A percentile compares a stretch with the other conserved stretches of the same genome.
Conservation (phyloP, 768 basidiomycete genomes). For the Dacryopinax spathularia region DNA sequence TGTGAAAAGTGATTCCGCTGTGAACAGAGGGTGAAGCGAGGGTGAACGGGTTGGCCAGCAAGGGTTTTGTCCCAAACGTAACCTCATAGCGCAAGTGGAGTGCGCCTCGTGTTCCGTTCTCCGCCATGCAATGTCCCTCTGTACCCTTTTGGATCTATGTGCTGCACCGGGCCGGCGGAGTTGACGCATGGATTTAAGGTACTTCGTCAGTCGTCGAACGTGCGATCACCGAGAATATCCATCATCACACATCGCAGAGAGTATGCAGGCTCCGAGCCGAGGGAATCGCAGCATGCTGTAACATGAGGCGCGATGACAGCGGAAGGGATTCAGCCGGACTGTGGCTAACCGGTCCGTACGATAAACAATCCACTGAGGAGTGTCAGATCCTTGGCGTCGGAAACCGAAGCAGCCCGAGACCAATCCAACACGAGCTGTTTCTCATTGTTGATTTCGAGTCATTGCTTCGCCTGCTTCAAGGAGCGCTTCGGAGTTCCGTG, state of each 20-base stretch:
- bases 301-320: not conserved
- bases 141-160: not conserved
- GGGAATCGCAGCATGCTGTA: not conserved
- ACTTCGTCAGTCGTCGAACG: not conserved
- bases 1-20: no score
- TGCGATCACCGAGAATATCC: not conserved
- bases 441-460: not conserved
- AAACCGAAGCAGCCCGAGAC: constrained; percentile 3
- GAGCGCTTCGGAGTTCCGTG: no score
- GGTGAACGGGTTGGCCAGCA: no score
- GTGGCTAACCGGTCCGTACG: not conserved
- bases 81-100: no score
- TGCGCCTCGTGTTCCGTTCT: constrained; percentile 4
- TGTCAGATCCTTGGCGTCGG: not conserved
- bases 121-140: not conserved
- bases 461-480: no score
- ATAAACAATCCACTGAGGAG: not conserved
- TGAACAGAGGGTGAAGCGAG: no score
- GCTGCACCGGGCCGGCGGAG: not conserved
- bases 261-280: not conserved
- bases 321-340: not conserved
- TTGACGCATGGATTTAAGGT: not conserved
- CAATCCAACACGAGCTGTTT: not conserved
- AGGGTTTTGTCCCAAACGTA: no score
- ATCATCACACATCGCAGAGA: not conserved